Base-by-base conservation (phyloP, 805 yeast genomes). In the Lachancea mirantina region DNA sequence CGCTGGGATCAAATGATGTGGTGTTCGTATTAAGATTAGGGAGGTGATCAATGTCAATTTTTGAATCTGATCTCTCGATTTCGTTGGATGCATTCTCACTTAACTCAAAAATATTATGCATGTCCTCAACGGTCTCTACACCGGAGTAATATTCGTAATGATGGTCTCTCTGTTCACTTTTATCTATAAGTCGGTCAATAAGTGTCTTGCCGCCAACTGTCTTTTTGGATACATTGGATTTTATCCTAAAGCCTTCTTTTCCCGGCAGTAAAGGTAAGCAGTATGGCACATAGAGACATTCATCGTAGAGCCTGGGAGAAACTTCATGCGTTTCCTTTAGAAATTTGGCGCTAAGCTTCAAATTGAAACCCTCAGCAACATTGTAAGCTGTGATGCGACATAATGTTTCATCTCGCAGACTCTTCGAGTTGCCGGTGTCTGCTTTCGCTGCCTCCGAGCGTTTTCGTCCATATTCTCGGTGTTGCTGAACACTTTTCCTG, bases 341-440 rank as follows among this genome's bases (percentile, higher is more conserved):
- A 46, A 84, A 89, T 27, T 68, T 66, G 1, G 80, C 68, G 2
- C 85, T 74, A 5, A 71, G 62, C 19, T 67, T 65, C 33, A 92
- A 58, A 47, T 83, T 70, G 49, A 85, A 78, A 19, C 81, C 84
- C 37, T 85, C 96, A 11, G 95, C 78, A 4, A 88, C 79, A 43
- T 85, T 73, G 58, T 89, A 89, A 1, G 97, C 96, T 0, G 97
- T 88, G 35, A 88, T 87, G 41, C 98, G 61, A 24, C 94, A 76
- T 43, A 80, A 70, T n/a, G n/a, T n/a, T 40, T 76, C 81, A n/a
- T 25, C 25, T 7, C 19, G 19, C 14, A 7, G 8, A 14, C 20
- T 24, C 10, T 14, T 17, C 6, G 19, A 18, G 18, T 69, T 74
- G 6, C 76, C 61, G 55, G 52, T 47, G 37, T 54, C 40, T 41